phyloP scores from a whole-genome alignment of 148 eudicot species.

The Rhododendron kiyosumense region DNA sequence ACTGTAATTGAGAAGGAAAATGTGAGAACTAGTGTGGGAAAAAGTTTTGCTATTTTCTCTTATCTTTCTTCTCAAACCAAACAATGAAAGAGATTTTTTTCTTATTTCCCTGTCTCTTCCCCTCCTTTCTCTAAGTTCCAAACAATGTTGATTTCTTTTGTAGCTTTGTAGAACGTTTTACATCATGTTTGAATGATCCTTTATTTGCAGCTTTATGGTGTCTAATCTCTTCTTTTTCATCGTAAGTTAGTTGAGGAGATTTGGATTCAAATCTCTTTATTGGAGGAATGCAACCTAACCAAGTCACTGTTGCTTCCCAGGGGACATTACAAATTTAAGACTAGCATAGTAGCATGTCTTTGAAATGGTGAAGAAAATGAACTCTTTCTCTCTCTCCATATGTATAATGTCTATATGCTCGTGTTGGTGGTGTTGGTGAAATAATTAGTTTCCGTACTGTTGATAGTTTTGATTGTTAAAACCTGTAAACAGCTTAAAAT shows the following conservation, averaged over 20 bases:
- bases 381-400: not conserved
- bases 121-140: not conserved
- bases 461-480: not conserved
- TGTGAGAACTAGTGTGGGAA: not conserved
- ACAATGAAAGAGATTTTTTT: not conserved
- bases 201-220: not conserved
- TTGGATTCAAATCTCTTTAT: not conserved
- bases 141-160: not conserved
- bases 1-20: not conserved
- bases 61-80: not conserved
- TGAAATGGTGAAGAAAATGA: not conserved
- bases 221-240: not conserved
- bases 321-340: not conserved
- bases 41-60: not conserved
- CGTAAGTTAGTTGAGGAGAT: not conserved
- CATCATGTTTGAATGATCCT: not conserved
- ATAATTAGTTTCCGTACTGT: not conserved
- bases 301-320: not conserved
- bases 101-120: not conserved
- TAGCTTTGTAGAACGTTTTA: not conserved
- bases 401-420: not conserved
- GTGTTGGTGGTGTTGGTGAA: not conserved
- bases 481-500: slow-evolving; percentile 61
- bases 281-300: not conserved
- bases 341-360: not conserved